Evolutionary conservation across 2,329 filamentous ascomycete genomes (phyloP).

Genomic region (Ascochyta koolunga): DNA sequence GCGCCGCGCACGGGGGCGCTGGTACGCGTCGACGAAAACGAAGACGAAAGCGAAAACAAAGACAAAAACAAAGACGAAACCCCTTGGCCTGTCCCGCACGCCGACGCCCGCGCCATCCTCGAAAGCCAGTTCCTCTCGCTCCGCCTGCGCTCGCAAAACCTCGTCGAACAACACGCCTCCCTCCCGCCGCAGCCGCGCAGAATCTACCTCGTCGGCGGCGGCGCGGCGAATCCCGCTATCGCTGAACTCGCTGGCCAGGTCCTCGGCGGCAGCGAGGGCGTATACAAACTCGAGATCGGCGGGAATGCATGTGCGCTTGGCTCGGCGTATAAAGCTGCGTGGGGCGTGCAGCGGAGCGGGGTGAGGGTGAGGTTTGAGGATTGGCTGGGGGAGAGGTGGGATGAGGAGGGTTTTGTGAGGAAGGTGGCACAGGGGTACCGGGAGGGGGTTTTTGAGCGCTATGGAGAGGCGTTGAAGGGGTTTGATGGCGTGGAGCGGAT

Average conservation of each 20-base stretch:
- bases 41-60: too few relatives aligned
- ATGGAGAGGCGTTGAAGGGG: constrained; percentile 75
- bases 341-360: constrained; percentile 74
- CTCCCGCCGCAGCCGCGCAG: constrained; percentile 85
- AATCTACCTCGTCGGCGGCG: constrained; percentile 93
- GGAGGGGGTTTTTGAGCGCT: constrained; percentile 74
- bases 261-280: constrained; percentile 84
- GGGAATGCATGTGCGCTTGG: constrained; percentile 94
- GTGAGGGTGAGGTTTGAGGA: constrained; percentile 81
- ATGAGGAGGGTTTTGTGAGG: constrained; percentile 80
- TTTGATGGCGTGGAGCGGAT: constrained; percentile 77
- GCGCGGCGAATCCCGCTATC: constrained; percentile 87
- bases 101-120: constrained; percentile 85
- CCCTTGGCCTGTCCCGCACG: constrained; percentile 59
- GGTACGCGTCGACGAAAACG: constrained; percentile 28
- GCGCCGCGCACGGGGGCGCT: constrained; percentile 54
- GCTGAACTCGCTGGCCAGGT: constrained; percentile 84
- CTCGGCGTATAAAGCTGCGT: constrained; percentile 94
- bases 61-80: too few relatives aligned
- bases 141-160: constrained; percentile 78
- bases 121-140: constrained; percentile 95
- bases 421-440: constrained; percentile 83
- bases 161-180: constrained; percentile 64
- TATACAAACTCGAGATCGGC: constrained; percentile 92
- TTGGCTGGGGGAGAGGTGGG: constrained; percentile 82